Evolutionary conservation across 805 yeast genomes (phyloP), one percentile per base, ranked within the genome.

Genomic region (Candida verbasci): DNA sequence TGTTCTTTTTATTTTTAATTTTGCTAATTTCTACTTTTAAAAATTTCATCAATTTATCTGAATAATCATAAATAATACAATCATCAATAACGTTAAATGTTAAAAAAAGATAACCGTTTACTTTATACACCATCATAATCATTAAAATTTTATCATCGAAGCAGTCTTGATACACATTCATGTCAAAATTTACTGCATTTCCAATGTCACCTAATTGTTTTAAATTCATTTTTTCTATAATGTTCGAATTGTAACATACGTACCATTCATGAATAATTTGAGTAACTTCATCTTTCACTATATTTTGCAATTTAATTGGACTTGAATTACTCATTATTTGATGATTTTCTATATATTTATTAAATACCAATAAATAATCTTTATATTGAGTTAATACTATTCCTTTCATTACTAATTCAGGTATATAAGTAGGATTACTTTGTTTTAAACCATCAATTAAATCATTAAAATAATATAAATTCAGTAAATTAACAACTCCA

Each of bases 391-490:
- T 12, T 15, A 35, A 6, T 4, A 39, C 36, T n/a, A 21, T 16
- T 3, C 42, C 42, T 17, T 25, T 33, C 1, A 39, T 24, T 3
- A 39, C 42, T 3, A 31, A 9, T 24, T 34, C 31, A 7, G 42
- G 42, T 9, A 29, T 28, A 20, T 16, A 35, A 12, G n/a, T 11
- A 3, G 39, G 39, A 14, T 14, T 26, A 7, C 18, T 12, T 10
- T 14, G 15, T 26, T 29, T 27, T 14, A 38, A 15, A 6, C 14
- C 23, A 28, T 28, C 37, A 8, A 38, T 17, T 23, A 27, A 17
- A 29, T 38, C 41, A n/a, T 29, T 12, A 10, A 29, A 5, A 24
- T 33, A 34, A 29, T 33, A 33, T 12, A 32, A 17, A 17, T 21
- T 29, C 6, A 9, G 2, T 11, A 38, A 22, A 34, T 38, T 17